Base-by-base conservation (phyloP, 2,329 filamentous ascomycete genomes). In the Ambrosiella beaveri region DNA sequence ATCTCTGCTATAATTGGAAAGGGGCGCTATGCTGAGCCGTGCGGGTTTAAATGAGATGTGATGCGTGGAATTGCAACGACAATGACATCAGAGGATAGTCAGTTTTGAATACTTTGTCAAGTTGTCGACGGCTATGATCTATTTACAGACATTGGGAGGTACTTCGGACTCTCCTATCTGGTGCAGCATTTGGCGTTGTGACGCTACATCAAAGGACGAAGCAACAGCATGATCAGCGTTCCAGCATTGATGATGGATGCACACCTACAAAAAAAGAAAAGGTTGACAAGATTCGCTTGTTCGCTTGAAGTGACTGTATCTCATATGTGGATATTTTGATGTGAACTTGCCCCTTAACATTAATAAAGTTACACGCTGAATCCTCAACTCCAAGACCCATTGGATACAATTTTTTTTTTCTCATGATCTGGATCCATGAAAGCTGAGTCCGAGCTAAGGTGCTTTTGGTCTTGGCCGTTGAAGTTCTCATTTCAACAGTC, bases 1-100 rank as follows among this genome's bases (percentile, higher is more conserved):
- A 51, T 51, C 47, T 51, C 19, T 37, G 4, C 47, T 51, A 51
- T 51, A 51, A 51, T 51, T 51, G 47, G 47, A 51, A 51, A 51
- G 19, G 19, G 27, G 13, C 17, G 27, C 5, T 51, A 51, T 51
- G 17, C 17, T 51, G 47, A 11, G 47, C 47, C 19, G 47, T 51
- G 27, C 15, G 27, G 47, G 19, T 51, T 51, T 51, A 51, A 51
- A 51, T 51, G 47, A 51, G 17, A 7, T 51, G 19, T 51, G 27
- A 51, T 51, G 47, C 47, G 27, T 15, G 6, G 4, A 41, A 3
- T 8, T 8, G 7, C 2, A 17, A n/a, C 11, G 11, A 15, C 47
- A 9, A 51, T 51, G 47, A 51, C 47, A 51, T 51, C 19, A 51
- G 27, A 27, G 19, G 13, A 27, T 27, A 4, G n/a, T 15, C 8